These are phyloP conservation scores for Puccinia novopanici DNA, from an alignment of 1,284 basidiomycete species.

Conservation along the genomic window DNA sequence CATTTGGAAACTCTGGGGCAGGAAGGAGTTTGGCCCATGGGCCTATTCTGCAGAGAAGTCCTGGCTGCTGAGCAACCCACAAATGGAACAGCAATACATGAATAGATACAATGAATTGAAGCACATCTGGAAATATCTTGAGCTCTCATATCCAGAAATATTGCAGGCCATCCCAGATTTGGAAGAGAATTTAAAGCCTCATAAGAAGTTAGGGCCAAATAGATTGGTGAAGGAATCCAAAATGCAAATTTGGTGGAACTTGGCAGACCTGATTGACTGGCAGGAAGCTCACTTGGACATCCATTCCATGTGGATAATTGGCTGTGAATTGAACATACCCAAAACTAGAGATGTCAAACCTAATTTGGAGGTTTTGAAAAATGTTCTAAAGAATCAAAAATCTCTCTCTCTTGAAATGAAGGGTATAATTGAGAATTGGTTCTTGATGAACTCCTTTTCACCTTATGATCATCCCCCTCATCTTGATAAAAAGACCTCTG, in stretches of 20 bases:
- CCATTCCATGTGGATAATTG: too few relatives aligned
- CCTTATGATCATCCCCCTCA: too few relatives aligned
- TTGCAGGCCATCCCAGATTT: not conserved
- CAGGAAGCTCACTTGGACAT: not conserved
- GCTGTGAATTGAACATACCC: too few relatives aligned
- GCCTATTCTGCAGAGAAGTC: too few relatives aligned
- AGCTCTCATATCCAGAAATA: not conserved
- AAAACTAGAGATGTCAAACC: too few relatives aligned
- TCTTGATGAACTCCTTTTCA: not conserved
- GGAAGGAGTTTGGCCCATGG: too few relatives aligned
- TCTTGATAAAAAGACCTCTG: too few relatives aligned
- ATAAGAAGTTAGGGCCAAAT: not conserved
- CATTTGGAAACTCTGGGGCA: not conserved
- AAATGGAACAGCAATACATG: too few relatives aligned
- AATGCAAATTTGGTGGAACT: slow-evolving; percentile 3
- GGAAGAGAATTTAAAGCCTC: not conserved
- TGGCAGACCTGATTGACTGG: slow-evolving; percentile 7
- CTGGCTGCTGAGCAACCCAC: too few relatives aligned
- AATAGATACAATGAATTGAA: not conserved
- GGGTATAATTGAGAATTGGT: not conserved
- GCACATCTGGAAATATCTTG: not conserved
- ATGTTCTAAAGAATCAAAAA: too few relatives aligned
- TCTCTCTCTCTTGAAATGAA: too few relatives aligned
- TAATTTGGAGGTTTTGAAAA: too few relatives aligned
- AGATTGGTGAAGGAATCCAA: not conserved